A percentile compares a stretch with the other conserved stretches of the same genome.
Evolutionary conservation across 1,139 yeast genomes (phyloP).

Genomic region (Entelexis sorbosivorans): DNA sequence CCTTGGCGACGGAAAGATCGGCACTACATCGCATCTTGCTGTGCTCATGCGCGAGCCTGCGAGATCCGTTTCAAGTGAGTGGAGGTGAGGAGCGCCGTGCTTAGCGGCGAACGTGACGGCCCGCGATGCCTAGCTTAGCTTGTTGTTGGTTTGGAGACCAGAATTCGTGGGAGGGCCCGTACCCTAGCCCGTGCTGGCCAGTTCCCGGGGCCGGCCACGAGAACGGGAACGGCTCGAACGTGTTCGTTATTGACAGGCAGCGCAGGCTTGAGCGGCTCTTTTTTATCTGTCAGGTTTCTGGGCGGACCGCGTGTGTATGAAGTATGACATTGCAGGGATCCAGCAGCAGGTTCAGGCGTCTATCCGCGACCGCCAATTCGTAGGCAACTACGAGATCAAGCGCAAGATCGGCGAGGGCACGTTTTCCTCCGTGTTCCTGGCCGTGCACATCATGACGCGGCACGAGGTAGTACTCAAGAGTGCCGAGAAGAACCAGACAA

Average conservation of each 20-base stretch:
- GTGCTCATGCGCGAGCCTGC: neutral
- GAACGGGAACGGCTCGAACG: neutral
- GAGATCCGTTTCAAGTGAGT: no score
- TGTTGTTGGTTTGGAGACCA: no score
- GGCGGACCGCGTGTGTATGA: slow-evolving; percentile 6
- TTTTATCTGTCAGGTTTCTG: neutral
- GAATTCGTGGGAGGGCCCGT: no score
- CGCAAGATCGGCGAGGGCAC: slow-evolving; percentile 75
- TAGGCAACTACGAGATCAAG: slow-evolving; percentile 66
- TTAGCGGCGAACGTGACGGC: no score
- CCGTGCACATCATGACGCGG: slow-evolving; percentile 60
- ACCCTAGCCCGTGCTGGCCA: no score
- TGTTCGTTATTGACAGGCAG: neutral
- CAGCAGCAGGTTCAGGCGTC: slow-evolving; percentile 17
- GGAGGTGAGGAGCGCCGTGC: no score
- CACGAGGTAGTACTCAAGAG: slow-evolving; percentile 68
- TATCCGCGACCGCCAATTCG: slow-evolving; percentile 27
- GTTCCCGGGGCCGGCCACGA: neutral
- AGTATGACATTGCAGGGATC: slow-evolving; percentile 12
- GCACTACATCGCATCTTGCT: neutral
- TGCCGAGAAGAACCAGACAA: slow-evolving; percentile 72
- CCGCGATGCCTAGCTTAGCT: no score
- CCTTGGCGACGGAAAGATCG: neutral
- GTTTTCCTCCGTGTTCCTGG: slow-evolving; percentile 84
- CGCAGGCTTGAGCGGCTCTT: neutral